These are phyloP conservation scores for Colletotrichum falcatum DNA, from an alignment of 2,329 filamentous ascomycete species.

Conservation along the genomic window DNA sequence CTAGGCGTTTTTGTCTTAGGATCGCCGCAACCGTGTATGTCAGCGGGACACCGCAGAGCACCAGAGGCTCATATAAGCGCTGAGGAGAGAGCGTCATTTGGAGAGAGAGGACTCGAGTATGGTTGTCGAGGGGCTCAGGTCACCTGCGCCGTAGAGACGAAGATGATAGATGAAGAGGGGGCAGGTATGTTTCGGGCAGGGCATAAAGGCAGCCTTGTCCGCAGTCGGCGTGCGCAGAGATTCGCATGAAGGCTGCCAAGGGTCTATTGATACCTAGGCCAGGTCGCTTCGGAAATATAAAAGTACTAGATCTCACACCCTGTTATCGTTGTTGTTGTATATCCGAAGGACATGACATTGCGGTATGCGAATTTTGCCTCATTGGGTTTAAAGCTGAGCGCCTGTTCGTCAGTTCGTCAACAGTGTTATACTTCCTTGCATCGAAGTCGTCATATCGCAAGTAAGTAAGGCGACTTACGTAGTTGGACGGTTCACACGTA, in stretches of 20 bases:
- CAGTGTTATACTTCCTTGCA: too few relatives aligned
- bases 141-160: conserved; percentile 11
- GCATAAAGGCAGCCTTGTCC: neutral
- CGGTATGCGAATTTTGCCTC: neutral
- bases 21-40: neutral
- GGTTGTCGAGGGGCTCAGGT: neutral
- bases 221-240: neutral
- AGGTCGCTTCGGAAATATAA: neutral
- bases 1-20: neutral
- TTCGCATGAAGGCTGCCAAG: neutral
- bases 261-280: neutral
- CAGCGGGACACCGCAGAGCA: neutral
- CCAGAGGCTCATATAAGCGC: neutral
- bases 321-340: neutral
- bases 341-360: neutral
- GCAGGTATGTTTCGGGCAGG: neutral
- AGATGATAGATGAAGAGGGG: conserved; percentile 12
- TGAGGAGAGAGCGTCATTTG: neutral
- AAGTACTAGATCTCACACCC: neutral
- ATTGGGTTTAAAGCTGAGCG: neutral
- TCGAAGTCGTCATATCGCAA: neutral
- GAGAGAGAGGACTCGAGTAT: neutral
- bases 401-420: too few relatives aligned
- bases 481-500: neutral
- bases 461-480: neutral